Evolutionary conservation across 371 early-diverging fungal species (phyloP).

Genomic region (Coemansia sp.): DNA sequence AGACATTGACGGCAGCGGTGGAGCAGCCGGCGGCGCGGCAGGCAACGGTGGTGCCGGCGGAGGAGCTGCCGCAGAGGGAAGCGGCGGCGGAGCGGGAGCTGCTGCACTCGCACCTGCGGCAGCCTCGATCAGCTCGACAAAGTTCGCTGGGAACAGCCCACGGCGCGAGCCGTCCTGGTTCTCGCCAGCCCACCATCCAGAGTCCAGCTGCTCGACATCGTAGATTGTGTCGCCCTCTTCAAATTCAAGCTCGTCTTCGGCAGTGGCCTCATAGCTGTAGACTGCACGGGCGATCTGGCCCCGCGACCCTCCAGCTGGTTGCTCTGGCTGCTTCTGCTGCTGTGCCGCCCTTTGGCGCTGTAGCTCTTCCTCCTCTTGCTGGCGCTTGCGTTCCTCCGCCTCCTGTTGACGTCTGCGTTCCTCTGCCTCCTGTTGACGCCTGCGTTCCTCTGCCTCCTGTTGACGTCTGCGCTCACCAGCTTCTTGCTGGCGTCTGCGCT

Average conservation of each 20-base stretch:
- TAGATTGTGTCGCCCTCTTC: slow-evolving; percentile 79
- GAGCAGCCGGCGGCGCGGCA: not conserved
- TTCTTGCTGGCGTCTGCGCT: slow-evolving; percentile 22
- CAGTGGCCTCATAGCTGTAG: slow-evolving; percentile 74
- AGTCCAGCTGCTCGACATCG: slow-evolving; percentile 82
- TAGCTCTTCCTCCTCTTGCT: not conserved
- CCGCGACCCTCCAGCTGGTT: slow-evolving; percentile 9
- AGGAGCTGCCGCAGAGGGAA: slow-evolving; percentile 1
- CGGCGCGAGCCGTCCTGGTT: slow-evolving; percentile 73
- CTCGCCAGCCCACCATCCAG: slow-evolving; percentile 93
- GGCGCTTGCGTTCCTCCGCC: not conserved
- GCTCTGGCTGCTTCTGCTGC: slow-evolving; percentile 33
- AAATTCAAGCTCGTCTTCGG: slow-evolving; percentile 83
- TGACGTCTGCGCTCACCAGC: not conserved
- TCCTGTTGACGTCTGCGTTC: no score
- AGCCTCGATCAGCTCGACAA: slow-evolving; percentile 66
- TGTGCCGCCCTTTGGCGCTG: not conserved
- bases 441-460: not conserved
- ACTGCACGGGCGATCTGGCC: slow-evolving; percentile 65
- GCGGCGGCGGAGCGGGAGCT: slow-evolving; percentile 1
- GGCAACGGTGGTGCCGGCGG: slow-evolving; percentile 15
- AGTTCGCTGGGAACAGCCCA: slow-evolving; percentile 87
- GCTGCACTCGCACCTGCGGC: not conserved
- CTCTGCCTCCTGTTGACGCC: not conserved
- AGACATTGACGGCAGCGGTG: no score